A percentile compares a stretch with the other conserved stretches of the same genome.
phyloP scores from a whole-genome alignment of 2,329 filamentous ascomycete genomes.

The Microcera coccophila region DNA sequence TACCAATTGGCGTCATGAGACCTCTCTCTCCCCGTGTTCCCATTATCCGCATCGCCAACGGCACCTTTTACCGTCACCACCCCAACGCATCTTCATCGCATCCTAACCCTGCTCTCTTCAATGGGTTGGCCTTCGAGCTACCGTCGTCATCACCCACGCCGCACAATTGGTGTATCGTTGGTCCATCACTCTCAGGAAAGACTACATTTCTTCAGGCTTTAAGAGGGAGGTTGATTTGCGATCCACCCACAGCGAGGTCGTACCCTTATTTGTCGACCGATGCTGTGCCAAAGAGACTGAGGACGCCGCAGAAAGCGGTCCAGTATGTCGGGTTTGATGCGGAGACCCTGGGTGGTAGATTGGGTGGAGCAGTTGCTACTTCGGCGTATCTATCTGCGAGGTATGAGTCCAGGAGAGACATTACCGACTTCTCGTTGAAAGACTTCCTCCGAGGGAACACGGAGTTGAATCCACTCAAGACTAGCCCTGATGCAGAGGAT shows the following conservation, averaged over 20 bases:
- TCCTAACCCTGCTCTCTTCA: conserved; percentile 70
- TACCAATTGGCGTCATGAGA: conserved; percentile 33
- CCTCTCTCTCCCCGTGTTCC: conserved; percentile 43
- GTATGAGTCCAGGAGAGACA: conserved; percentile 84
- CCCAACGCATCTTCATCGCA: conserved; percentile 50
- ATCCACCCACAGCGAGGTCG: conserved; percentile 70
- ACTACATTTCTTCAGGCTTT: conserved; percentile 80
- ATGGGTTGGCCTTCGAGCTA: conserved; percentile 65
- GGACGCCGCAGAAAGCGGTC: conserved; percentile 64
- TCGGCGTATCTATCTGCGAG: conserved; percentile 83
- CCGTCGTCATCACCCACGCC: conserved; percentile 49
- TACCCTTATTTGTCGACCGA: conserved; percentile 73
- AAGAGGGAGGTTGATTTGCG: conserved; percentile 68
- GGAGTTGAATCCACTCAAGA: conserved; percentile 67
- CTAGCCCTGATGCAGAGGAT: conserved; percentile 33
- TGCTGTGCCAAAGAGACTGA: conserved; percentile 52
- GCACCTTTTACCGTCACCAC: conserved; percentile 77
- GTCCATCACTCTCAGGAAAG: conserved; percentile 72
- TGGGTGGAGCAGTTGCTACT: conserved; percentile 54
- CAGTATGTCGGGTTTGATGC: conserved; percentile 88
- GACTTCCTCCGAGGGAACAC: conserved; percentile 82
- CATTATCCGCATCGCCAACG: conserved; percentile 69
- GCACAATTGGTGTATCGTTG: conserved; percentile 80
- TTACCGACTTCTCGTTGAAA: conserved; percentile 78
- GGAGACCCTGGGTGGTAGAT: conserved; percentile 54